These are phyloP conservation scores for Neurospora sp. DNA, from an alignment of 495 filamentous ascomycete species.

Conservation along the genomic window DNA sequence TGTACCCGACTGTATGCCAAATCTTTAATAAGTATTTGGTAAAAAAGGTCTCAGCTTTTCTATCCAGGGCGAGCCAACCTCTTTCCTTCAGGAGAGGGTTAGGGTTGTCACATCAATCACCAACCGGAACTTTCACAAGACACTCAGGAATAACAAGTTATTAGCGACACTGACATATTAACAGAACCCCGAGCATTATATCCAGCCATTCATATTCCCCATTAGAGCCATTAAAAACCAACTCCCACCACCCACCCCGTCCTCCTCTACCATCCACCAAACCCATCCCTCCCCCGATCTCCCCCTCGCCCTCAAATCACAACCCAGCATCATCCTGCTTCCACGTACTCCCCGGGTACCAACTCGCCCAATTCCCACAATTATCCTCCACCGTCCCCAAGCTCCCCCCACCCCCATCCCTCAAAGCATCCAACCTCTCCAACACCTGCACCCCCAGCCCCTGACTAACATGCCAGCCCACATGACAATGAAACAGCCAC, in stretches of 20 bases:
- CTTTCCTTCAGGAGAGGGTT: not conserved
- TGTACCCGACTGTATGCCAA: too few species aligned
- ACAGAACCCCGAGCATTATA: not conserved
- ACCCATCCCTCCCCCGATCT: not conserved
- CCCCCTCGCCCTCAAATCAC: not conserved
- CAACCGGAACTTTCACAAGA: not conserved
- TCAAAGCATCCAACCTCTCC: constrained; percentile 10
- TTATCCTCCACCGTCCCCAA: not conserved
- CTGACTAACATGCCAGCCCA: constrained; percentile 39
- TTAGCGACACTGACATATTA: not conserved
- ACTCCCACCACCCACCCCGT: too few species aligned
- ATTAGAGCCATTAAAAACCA: not conserved
- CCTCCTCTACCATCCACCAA: too few species aligned
- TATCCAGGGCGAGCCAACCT: too few species aligned
- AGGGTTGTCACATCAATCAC: not conserved
- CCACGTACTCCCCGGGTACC: not conserved
- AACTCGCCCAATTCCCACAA: not conserved
- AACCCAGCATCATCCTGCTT: not conserved
- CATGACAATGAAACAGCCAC: constrained; percentile 35
- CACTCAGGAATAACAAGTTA: not conserved
- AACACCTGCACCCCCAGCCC: constrained; percentile 37
- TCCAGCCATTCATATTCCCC: not conserved
- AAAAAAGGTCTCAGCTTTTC: too few species aligned
- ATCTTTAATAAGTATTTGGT: too few species aligned
- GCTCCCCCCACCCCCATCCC: not conserved